phyloP scores from a whole-genome alignment of 2,329 filamentous ascomycete genomes.

The Coniochaeta sp. region DNA sequence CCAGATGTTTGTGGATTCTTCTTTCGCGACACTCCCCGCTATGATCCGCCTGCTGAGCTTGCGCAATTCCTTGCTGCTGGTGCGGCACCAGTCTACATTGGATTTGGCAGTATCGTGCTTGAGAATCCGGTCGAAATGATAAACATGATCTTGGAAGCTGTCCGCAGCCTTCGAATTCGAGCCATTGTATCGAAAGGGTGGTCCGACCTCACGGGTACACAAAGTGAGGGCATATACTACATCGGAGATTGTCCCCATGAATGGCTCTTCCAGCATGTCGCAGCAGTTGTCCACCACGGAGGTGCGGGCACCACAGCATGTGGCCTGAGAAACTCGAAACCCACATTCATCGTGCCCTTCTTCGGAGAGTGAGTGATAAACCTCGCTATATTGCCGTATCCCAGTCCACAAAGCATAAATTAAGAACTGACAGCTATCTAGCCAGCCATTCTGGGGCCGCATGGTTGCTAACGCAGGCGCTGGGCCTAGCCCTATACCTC shows the following conservation, averaged over 20 bases:
- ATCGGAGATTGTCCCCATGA: constrained; percentile 81
- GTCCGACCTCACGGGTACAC: constrained; percentile 67
- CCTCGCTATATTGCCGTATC: no score
- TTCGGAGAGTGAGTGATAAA: no score
- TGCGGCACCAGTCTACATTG: constrained; percentile 70
- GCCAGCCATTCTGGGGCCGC: constrained; percentile 74
- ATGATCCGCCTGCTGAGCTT: constrained; percentile 57
- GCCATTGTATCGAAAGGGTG: constrained; percentile 82
- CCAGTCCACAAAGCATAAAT: no score
- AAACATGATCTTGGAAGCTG: constrained; percentile 62
- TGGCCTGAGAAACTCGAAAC: constrained; percentile 73
- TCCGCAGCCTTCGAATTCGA: constrained; percentile 58
- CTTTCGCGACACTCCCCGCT: constrained; percentile 63
- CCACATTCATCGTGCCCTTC: constrained; percentile 79
- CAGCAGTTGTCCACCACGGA: constrained; percentile 78
- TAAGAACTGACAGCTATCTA: no score
- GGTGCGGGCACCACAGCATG: constrained; percentile 83
- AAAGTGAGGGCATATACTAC: constrained; percentile 74
- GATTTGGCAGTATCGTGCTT: constrained; percentile 77
- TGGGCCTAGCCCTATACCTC: constrained; percentile 44
- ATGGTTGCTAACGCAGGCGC: constrained; percentile 68
- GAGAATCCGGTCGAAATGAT: constrained; percentile 68
- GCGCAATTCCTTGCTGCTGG: constrained; percentile 60
- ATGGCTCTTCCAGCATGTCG: constrained; percentile 78
- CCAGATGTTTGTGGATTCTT: constrained; percentile 68